Evolutionary conservation across 129 eudicot genomes (phyloP), one percentile per base, ranked within the genome.

Genomic region (Pulicaria dysenterica): DNA sequence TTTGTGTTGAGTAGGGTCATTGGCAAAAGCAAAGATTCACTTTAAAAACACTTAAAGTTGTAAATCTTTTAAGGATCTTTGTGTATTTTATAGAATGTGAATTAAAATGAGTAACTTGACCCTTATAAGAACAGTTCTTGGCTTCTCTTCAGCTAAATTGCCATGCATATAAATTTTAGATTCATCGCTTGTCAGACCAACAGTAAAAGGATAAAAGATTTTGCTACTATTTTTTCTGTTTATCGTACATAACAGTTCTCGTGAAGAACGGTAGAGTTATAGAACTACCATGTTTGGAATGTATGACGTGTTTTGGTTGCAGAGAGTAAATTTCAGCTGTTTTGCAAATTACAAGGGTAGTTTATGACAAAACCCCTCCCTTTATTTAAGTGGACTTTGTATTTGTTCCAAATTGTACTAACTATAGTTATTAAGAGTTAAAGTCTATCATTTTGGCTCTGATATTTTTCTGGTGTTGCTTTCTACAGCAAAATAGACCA

Each of bases 401-500:
- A 15, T 61, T 51, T 37, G 47, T 9, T 14, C 7, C 15, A 60
- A 5, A 43, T 62, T 49, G 36, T 73, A 59, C 6, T 24, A 7
- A 3, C 38, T 24, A 24, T 24, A 24, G 31, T 14, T 41, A n/a
- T 61, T 34, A 73, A 4, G 49, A 63, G 38, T 8, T 19, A 37
- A 17, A 15, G 16, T 19, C 24, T 42, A 7, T 57, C n/a, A 10
- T 44, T 50, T 16, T 49, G 16, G 15, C 38, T 56, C 42, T 74
- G 31, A 58, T 70, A 49, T 49, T 53, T 34, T 64, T 40, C 10
- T 24, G 57, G 42, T 8, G 42, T 16, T 69, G 46, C 56, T 55
- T 64, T 70, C 7, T 69, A 62, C 96, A 94, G 99, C 99, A 94
- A 94, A 94, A 94, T 69, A 83, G 87, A 77, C 99, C 97, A 62